Evolutionary conservation across 805 yeast species (phyloP).

Genomic region (Wickerhamomyces alni): DNA sequence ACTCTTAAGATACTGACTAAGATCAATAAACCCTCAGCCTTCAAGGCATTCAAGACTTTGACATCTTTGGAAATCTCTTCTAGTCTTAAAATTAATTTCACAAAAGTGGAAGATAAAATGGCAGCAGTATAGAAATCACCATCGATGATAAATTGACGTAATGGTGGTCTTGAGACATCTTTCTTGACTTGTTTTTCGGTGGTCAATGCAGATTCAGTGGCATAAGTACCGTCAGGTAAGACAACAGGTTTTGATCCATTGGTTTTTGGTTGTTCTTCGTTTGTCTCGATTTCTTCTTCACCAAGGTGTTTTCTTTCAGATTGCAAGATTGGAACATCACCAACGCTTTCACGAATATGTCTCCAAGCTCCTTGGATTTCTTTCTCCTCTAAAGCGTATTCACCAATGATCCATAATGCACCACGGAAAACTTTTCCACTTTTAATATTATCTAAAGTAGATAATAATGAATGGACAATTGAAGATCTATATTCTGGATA

Average conservation of each 20-base stretch:
- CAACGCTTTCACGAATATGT: conserved; percentile 72
- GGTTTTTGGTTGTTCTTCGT: conserved; percentile 22
- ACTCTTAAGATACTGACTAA: conserved; percentile 88
- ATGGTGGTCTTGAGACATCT: conserved; percentile 51
- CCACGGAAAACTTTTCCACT: conserved; percentile 92
- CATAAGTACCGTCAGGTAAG: conserved; percentile 98
- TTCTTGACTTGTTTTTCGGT: conserved; percentile 34
- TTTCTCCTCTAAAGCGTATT: conserved; percentile 66
- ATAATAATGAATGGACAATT: conserved; percentile 58
- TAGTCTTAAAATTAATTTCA: conserved; percentile 79
- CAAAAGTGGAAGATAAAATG: conserved; percentile 79
- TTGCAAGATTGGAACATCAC: conserved; percentile 86
- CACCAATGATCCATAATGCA: conserved; percentile 94
- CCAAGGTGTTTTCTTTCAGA: conserved; percentile 50
- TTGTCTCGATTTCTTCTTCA: conserved; percentile 29
- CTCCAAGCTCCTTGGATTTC: conserved; percentile 85
- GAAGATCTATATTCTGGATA: conserved; percentile 72
- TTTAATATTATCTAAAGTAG: conserved; percentile 58
- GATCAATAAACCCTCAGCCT: conserved; percentile 90
- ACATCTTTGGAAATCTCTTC: conserved; percentile 47
- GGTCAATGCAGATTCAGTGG: conserved; percentile 83
- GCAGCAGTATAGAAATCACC: conserved; percentile 93
- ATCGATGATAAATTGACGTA: conserved; percentile 72
- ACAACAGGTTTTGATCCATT: conserved; percentile 66
- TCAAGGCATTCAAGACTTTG: conserved; percentile 70